Evolutionary conservation across 192 early-diverging fungal species (phyloP).

Genomic region (Backusella morwellensis): DNA sequence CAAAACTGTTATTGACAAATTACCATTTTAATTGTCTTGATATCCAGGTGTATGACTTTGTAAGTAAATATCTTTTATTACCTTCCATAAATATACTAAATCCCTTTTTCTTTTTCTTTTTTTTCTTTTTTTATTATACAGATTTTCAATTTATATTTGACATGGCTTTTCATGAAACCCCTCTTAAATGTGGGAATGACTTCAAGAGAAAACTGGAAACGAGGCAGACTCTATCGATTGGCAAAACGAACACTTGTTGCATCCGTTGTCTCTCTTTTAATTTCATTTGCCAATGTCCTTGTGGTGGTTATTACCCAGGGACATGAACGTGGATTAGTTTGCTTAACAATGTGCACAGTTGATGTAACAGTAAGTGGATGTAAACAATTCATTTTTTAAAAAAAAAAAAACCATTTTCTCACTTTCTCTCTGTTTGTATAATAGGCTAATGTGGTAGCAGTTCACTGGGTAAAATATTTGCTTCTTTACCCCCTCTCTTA

Average conservation of each 20-base stretch:
- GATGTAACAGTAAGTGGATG: slow-evolving; percentile 44
- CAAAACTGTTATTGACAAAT: neutral
- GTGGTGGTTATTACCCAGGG: slow-evolving; percentile 41
- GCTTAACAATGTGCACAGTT: slow-evolving; percentile 50
- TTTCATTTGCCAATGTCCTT: slow-evolving; percentile 43
- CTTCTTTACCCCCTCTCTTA: neutral
- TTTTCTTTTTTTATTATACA: neutral
- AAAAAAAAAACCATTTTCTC: neutral
- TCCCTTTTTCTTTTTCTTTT: neutral
- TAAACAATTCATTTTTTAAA: neutral
- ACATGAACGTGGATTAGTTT: slow-evolving; percentile 47
- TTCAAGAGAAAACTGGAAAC: slow-evolving; percentile 25
- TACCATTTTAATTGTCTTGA: neutral
- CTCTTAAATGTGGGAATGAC: slow-evolving; percentile 15
- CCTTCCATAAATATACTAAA: neutral
- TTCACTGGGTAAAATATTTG: slow-evolving; percentile 30
- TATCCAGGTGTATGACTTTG: slow-evolving; percentile 36
- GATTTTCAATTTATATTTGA: slow-evolving; percentile 39
- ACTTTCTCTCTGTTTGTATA: neutral
- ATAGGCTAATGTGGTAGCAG: slow-evolving; percentile 34
- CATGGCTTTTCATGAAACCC: slow-evolving; percentile 35
- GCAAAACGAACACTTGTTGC: slow-evolving; percentile 47
- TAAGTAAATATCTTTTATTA: slow-evolving; percentile 9
- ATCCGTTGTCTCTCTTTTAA: slow-evolving; percentile 39
- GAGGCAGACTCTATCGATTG: slow-evolving; percentile 26